A percentile compares a stretch with the other conserved stretches of the same genome.
Evolutionary conservation across 768 basidiomycete genomes (phyloP).

Genomic region (Dioszegia aurantiaca): DNA sequence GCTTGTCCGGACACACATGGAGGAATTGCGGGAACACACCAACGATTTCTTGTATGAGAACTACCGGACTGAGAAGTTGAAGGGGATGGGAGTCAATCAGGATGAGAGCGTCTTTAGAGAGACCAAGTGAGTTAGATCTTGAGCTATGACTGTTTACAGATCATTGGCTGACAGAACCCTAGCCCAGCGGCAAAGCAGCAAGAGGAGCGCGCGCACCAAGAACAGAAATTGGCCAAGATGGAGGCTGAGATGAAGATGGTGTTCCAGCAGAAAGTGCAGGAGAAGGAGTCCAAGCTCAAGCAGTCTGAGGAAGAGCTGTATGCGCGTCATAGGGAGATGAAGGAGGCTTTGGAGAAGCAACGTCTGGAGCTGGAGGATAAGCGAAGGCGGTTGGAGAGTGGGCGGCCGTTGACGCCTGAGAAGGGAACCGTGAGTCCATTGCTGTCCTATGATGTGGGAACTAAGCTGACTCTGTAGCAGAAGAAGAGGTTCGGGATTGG

Average conservation of each 20-base stretch:
- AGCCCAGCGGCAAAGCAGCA: slow-evolving; percentile 95
- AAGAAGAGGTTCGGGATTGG: slow-evolving; percentile 53
- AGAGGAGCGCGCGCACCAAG: slow-evolving; percentile 71
- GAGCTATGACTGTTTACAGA: background rate
- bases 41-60: slow-evolving; percentile 96
- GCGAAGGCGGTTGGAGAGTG: slow-evolving; percentile 92
- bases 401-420: slow-evolving; percentile 91
- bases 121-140: slow-evolving; percentile 82
- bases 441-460: background rate
- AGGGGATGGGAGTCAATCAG: slow-evolving; percentile 96
- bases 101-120: slow-evolving; percentile 98
- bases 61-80: slow-evolving; percentile 92
- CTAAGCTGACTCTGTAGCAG: slow-evolving; percentile 11
- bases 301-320: slow-evolving; percentile 99
- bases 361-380: slow-evolving; percentile 93
- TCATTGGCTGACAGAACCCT: slow-evolving; percentile 18
- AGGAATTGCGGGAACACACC: slow-evolving; percentile 95
- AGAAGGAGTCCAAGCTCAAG: slow-evolving; percentile 98
- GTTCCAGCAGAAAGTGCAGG: slow-evolving; percentile 99
- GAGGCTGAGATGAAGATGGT: slow-evolving; percentile 99
- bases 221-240: slow-evolving; percentile 72
- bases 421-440: slow-evolving; percentile 69
- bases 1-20: slow-evolving; percentile 99
- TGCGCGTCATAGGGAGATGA: slow-evolving; percentile 98
- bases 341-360: slow-evolving; percentile 97